These are phyloP conservation scores for Kurtzmaniella cleridarum DNA, from an alignment of 805 yeast genomes.

Conservation along the genomic window DNA sequence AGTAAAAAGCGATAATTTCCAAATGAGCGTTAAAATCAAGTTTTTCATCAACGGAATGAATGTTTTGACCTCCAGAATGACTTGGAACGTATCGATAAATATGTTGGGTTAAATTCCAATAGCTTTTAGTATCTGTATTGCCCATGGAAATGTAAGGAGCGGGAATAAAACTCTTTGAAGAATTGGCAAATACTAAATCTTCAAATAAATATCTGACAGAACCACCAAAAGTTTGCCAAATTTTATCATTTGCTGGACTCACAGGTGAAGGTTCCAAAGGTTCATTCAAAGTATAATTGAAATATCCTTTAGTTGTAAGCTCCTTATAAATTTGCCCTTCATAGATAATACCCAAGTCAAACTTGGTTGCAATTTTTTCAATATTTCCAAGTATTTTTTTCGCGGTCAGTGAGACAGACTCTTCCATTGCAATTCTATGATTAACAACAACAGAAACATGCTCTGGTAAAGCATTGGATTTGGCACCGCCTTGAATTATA, in stretches of 20 bases:
- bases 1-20: slow-evolving; percentile 32
- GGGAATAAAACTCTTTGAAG: slow-evolving; percentile 20
- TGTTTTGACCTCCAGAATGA: slow-evolving; percentile 11
- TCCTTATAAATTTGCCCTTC: slow-evolving; percentile 19
- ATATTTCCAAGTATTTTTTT: slow-evolving; percentile 28
- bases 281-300: slow-evolving; percentile 20
- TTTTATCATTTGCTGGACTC: slow-evolving; percentile 25
- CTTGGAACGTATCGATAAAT: slow-evolving; percentile 33
- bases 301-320: slow-evolving; percentile 25
- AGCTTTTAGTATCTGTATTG: slow-evolving; percentile 37
- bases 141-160: slow-evolving; percentile 34
- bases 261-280: slow-evolving; percentile 36
- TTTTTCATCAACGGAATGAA: slow-evolving; percentile 34
- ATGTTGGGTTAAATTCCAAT: slow-evolving; percentile 35
- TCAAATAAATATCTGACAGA: slow-evolving; percentile 34
- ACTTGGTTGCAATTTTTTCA: slow-evolving; percentile 27
- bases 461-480: slow-evolving; percentile 48
- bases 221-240: slow-evolving; percentile 34
- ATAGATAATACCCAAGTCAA: slow-evolving; percentile 29
- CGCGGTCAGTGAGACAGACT: slow-evolving; percentile 26
- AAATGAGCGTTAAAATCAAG: slow-evolving; percentile 27
- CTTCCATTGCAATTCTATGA: slow-evolving; percentile 44
- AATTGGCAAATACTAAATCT: slow-evolving; percentile 21
- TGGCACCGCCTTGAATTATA: slow-evolving; percentile 44
- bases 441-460: slow-evolving; percentile 38